Evolutionary conservation across 768 basidiomycete genomes (phyloP), one percentile per base, ranked within the genome.

Genomic region (Leccinum broughii): DNA sequence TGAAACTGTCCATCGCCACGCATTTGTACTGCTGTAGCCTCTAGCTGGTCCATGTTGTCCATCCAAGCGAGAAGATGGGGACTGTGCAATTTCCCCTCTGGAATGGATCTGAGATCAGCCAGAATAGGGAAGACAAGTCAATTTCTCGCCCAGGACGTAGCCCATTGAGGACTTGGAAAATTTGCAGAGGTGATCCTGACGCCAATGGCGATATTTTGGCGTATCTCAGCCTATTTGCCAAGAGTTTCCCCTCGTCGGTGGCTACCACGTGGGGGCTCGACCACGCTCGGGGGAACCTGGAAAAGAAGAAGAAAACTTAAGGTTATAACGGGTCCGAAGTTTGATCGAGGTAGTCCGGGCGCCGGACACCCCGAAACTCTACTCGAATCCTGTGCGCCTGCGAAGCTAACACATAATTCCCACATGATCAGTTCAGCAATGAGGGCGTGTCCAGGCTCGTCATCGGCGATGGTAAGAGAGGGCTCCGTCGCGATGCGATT

Each of bases 91-190:
- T 65, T 8, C 17, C 68, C 56, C 30, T 75, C 72, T 0, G 73
- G 72, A 3, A 63, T 67, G 4, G 73, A 64, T 35, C 48, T 60
- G 6, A 73, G 63, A 35, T 73, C 72, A 28, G 72, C 73, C 48
- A 73, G 57, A 2, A 75, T 66, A 2, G 73, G 70, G 44, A 57
- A 73, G 15, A 75, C 74, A 75, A 8, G 57, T 67, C 49, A 69
- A 13, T 32, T 65, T 61, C 14, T 60, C 59, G 3, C 70, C 74
- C 54, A 74, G 69, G 2, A 67, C 56, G 24, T 67, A 75, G 14
- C 72, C 74, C 3, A 64, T 62, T 1, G 63, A 64, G 15, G 72
- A 63, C 26, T 44, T 14, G 35, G 4, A 5, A 5, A 68, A 61
- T 9, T 28, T 51, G 3, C 48, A 46, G 34, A 72, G 62, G 1